Base-by-base conservation (phyloP, 1,284 basidiomycete species). In the Melampsora larici-populina region DNA sequence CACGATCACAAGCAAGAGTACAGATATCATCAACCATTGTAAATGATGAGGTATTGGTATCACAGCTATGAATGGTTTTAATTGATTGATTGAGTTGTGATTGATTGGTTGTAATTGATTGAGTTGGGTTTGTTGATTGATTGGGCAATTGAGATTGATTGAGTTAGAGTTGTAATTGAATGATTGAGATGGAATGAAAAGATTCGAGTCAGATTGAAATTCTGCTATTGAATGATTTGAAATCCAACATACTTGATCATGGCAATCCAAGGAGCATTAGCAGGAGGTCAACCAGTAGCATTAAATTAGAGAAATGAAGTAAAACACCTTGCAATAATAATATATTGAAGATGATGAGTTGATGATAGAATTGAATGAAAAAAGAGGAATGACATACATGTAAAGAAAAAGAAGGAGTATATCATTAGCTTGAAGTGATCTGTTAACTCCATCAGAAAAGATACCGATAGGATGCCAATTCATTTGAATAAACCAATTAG, bases 251-350 rank as follows among this genome's bases (percentile, higher is more conserved):
- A 95, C 15, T 88, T 88, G 65, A 95, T 88, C 81, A 93, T 87
- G 5, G 93, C 93, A 79, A 95, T 91, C 92, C 92, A 95, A 8
- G 93, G 92, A 0, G 92, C 92, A 1, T 85, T 78, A 0, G 84
- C 83, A 0, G 85, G 87, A 36, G 88, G 90, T 15, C 78, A 78
- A 46, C 75, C 64, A 21, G 73, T 72, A 17, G 80, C 78, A 70
- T 81, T 79, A 17, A 75, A 48, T 46, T 82, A 82, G 79, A 69
- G 55, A 83, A 83, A 58, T 82, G 82, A n/a, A 82, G 36, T 46
- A 83, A 78, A 21, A 81, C 82, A 51, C 82, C 82, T 63, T 69
- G 66, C 67, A 36, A 36, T 17, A 49, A 72, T n/a, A 24, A 9
- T 36, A 36, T 3, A 36, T 36, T 36, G 9, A 9, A 36, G 36